phyloP scores from a whole-genome alignment of 495 filamentous ascomycete genomes.

The Neurospora pannonica region DNA sequence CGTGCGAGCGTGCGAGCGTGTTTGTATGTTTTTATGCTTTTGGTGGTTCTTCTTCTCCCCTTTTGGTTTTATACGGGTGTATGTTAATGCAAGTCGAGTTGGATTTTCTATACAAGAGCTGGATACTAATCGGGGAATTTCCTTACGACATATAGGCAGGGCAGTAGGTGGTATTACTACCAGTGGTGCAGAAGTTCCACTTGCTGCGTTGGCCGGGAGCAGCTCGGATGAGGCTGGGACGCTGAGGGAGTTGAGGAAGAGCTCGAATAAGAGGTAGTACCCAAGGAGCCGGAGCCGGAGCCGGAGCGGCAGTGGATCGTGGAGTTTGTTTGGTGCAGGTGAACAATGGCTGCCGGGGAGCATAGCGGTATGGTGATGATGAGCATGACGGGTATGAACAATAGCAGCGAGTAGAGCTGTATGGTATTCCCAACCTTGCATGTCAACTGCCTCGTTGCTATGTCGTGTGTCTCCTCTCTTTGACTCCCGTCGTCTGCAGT shows the following conservation, averaged over 20 bases:
- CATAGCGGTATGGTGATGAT: neutral
- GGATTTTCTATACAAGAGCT: neutral
- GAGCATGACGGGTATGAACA: neutral
- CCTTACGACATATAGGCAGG: constrained; percentile 1
- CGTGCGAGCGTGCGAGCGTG: neutral
- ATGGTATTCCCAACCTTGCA: neutral
- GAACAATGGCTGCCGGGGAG: neutral
- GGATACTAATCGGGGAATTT: neutral
- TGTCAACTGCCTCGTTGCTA: neutral
- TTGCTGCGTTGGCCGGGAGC: constrained; percentile 1
- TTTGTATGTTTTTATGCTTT: neutral
- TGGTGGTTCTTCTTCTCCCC: neutral
- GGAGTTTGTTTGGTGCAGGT: neutral
- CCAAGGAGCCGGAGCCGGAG: neutral
- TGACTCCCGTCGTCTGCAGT: neutral
- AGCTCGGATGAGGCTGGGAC: constrained; percentile 5
- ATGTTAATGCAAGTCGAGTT: neutral
- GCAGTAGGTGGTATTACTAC: constrained; percentile 16
- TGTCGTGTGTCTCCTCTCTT: neutral
- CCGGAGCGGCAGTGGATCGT: neutral
- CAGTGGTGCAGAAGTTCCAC: constrained; percentile 1
- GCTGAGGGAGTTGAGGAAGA: neutral
- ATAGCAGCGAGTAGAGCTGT: neutral
- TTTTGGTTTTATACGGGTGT: neutral
- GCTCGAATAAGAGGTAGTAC: neutral